Evolutionary conservation across 176 grass and related monocot genomes (phyloP), one percentile per base, ranked within the genome.

Genomic region (Oryza rufipogon): DNA sequence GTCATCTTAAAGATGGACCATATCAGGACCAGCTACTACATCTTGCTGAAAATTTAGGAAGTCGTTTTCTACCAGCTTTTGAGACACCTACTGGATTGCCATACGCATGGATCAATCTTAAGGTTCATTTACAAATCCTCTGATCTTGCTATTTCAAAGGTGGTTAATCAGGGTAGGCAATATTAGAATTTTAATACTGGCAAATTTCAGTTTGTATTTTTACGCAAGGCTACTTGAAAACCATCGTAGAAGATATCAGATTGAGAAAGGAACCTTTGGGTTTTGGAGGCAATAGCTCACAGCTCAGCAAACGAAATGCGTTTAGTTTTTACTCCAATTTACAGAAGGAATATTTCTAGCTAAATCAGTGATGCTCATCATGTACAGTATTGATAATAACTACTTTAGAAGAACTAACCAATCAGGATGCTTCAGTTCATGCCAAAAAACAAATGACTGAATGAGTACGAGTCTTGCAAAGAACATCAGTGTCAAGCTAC

Each of bases 81-180:
- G 86, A 95, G 82, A 98, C 93, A 49, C 93, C 96, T 81, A 98
- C 96, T 84, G 91, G 96, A 71, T 87, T 98, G 86, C 96, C 96
- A 6, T 98, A 95, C 86, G 93, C 96, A 78, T 98, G 93, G 96
- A 94, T 98, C 75, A 98, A 95, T 79, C 83, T 98, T 46, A 95
- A 95, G 93, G 96, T 95, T 66, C 30, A 48, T 90, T 68, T 79
- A 79, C 46, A 70, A 71, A 83, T 61, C 74, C 68, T 80, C 39
- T 84, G 16, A 12, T 23, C 75, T 72, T 86, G 71, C 22, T 81
- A 77, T 42, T 66, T 49, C 2, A 38, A 22, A 30, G 19, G 23
- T 34, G n/a, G n/a, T 87, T 48, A 38, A 51, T 22, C 52, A 63
- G 44, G 28, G 45, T 51, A 69, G 58, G 12, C 11, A 78, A 45